Evolutionary conservation across 148 eudicot genomes (phyloP).

Genomic region (Mesembryanthemum crystallinum): DNA sequence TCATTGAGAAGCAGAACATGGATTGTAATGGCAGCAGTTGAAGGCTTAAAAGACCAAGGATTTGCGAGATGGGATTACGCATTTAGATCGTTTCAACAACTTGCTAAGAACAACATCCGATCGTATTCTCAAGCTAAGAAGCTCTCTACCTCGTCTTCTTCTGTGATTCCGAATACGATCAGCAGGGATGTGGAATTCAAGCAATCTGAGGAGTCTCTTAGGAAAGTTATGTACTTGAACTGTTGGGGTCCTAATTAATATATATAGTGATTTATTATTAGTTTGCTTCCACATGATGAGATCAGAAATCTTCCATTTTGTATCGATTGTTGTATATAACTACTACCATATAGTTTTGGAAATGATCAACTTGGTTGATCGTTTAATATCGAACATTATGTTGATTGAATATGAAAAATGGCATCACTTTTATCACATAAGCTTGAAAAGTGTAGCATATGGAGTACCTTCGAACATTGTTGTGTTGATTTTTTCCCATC

Average conservation of each 20-base stretch:
- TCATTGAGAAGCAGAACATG: constrained; percentile 15
- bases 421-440: too few species aligned
- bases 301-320: too few species aligned
- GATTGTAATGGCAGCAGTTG: constrained; percentile 24
- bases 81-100: constrained; percentile 13
- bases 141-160: constrained; percentile 8
- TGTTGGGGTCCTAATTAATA: constrained; percentile 24
- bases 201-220: constrained; percentile 22
- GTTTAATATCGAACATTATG: too few species aligned
- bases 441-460: too few species aligned
- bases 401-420: too few species aligned
- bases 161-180: constrained; percentile 3
- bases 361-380: too few species aligned
- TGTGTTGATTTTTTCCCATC: too few species aligned
- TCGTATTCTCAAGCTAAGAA: constrained; percentile 21
- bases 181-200: constrained; percentile 5
- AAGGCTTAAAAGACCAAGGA: constrained; percentile 32
- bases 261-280: neutral
- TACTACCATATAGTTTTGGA: too few species aligned
- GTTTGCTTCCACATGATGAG: too few species aligned
- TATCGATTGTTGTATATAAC: too few species aligned
- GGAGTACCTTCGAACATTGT: too few species aligned
- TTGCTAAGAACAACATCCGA: constrained; percentile 5
- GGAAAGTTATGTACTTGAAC: constrained; percentile 28
- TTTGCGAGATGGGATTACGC: constrained; percentile 28